Base-by-base conservation (phyloP, 768 basidiomycete species). In the Mycena vitilis region DNA sequence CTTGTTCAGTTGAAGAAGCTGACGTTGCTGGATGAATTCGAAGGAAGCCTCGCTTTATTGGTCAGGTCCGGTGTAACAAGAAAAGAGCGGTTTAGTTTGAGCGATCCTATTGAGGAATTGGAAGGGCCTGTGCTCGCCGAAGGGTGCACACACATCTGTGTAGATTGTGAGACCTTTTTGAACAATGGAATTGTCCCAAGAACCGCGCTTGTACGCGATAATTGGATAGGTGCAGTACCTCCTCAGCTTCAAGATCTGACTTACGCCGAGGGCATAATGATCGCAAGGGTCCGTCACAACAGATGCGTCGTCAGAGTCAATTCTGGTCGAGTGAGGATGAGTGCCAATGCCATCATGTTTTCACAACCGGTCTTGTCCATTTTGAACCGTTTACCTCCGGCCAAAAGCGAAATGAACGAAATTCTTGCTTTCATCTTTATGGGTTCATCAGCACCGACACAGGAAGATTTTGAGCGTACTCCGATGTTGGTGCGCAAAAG, bases 331-430 rank as follows among this genome's bases (percentile, higher is more conserved):
- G 51, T 53, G 9, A 22, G 51, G 34, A 53, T 53, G 51, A 53
- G 51, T 53, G 51, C 75, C 11, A 77, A 81, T 75, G 76, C 74
- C 13, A 71, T 81, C 8, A 68, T 73, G 11, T 80, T 78, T 69
- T 69, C 73, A 47, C 63, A 72, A 18, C 79, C 78, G 0, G 68
- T 74, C 2, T 56, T 65, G 0, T 77, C 77, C 77, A 7, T 49
- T 2, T 22, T 49, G n/a, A 49, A 49, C 13, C 15, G 18, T 18
- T 18, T 47, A 3, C 45, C 45, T n/a, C 48, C 22, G 2, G 7
- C 48, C 5, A 18, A 11, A 49, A 49, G 48, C 5, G 48, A 49
- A 23, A 30, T 78, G 11, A 65, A 73, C 47, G 75, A 78, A 37
- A 60, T 75, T 0, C 54, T 73, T 71, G 60, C 75, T 36, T 15